Conservation (phyloP, 1,284 basidiomycete species). For the Caloboletus inedulis region DNA sequence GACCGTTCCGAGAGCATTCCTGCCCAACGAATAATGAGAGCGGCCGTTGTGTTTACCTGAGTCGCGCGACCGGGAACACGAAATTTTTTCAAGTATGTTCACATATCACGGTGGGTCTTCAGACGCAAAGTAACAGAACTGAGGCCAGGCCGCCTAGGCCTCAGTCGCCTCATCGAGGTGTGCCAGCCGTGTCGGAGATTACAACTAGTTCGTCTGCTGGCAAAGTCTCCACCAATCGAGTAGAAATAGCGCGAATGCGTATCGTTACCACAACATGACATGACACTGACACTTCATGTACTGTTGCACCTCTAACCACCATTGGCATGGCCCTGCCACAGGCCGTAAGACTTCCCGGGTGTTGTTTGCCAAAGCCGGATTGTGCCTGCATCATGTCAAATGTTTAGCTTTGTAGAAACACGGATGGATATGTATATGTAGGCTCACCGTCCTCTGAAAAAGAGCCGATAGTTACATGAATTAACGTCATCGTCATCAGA, state of each 20-base stretch:
- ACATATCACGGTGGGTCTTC: background rate
- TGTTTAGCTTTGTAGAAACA: conserved; percentile 6
- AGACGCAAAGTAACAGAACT: background rate
- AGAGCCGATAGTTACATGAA: conserved; percentile 13
- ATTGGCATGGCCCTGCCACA: conserved; percentile 78
- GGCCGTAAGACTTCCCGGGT: conserved; percentile 88
- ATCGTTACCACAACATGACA: conserved; percentile 9
- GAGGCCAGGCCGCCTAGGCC: background rate
- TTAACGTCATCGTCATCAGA: conserved; percentile 15
- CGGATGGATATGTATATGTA: background rate
- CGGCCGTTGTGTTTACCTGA: background rate
- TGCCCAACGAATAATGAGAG: background rate
- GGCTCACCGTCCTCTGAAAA: conserved; percentile 67
- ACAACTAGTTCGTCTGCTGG: conserved; percentile 16
- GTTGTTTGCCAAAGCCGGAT: conserved; percentile 96
- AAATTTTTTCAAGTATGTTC: background rate
- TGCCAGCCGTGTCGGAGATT: conserved; percentile 13
- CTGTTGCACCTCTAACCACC: conserved; percentile 37
- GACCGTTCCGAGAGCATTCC: background rate
- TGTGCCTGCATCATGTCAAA: conserved; percentile 53
- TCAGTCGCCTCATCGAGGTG: background rate
- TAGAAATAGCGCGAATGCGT: conserved; percentile 13
- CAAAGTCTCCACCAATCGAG: conserved; percentile 14
- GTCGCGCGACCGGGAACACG: background rate
- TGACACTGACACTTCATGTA: background rate